These are phyloP conservation scores for Fusarium lateritium DNA, from an alignment of 2,329 filamentous ascomycete genomes.

Conservation along the genomic window DNA sequence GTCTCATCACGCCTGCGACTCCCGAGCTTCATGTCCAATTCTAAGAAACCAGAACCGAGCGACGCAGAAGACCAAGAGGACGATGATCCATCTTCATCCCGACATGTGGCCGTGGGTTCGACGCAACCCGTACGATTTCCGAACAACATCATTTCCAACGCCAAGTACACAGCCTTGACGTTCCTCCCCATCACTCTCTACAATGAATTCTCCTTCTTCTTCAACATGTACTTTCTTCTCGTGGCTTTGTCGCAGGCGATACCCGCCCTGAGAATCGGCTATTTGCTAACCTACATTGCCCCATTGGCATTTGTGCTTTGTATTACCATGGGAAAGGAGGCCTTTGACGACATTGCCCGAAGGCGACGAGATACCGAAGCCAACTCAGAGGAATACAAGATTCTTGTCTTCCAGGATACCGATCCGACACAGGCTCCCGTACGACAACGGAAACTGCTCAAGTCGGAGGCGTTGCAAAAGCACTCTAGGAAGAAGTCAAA, in stretches of 20 bases:
- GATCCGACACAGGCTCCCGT: conserved; percentile 57
- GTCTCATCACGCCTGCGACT: conserved; percentile 70
- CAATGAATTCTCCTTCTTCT: conserved; percentile 99
- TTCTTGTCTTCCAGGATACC: conserved; percentile 79
- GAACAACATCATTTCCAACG: conserved; percentile 93
- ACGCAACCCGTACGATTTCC: conserved; percentile 83
- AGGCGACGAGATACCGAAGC: conserved; percentile 91
- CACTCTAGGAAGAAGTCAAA: conserved; percentile 52
- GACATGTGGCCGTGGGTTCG: conserved; percentile 82
- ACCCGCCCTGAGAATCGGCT: conserved; percentile 90
- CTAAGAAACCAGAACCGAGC: conserved; percentile 53
- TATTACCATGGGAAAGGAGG: conserved; percentile 96
- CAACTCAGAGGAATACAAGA: conserved; percentile 90
- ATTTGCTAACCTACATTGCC: conserved; percentile 93
- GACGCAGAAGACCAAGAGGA: conserved; percentile 66
- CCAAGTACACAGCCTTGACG: conserved; percentile 95
- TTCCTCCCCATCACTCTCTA: conserved; percentile 96
- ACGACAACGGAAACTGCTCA: conserved; percentile 58
- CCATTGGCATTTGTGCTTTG: conserved; percentile 91
- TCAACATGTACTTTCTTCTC: conserved; percentile 98
- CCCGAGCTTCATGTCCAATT: conserved; percentile 75
- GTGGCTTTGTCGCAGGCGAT: conserved; percentile 96
- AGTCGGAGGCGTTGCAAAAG: conserved; percentile 57
- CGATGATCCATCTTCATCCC: conserved; percentile 77
- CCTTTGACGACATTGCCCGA: conserved; percentile 90